phyloP scores from a whole-genome alignment of 2,329 filamentous ascomycete species.

The Knufia petricola region DNA sequence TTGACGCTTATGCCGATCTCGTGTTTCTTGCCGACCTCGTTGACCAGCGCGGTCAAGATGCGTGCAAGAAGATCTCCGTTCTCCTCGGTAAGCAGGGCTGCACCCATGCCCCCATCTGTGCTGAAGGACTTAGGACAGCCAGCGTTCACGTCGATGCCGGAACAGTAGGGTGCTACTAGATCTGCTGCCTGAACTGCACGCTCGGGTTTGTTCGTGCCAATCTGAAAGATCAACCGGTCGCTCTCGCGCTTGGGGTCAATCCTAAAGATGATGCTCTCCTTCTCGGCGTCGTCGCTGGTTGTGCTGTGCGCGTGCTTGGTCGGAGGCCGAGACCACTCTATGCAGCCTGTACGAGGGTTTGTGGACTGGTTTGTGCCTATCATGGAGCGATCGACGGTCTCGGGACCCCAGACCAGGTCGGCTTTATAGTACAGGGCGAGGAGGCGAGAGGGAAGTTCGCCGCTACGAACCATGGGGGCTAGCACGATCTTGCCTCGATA shows the following conservation, averaged over 20 bases:
- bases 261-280: slow-evolving; percentile 69
- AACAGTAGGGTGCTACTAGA: slow-evolving; percentile 76
- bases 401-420: slow-evolving; percentile 94
- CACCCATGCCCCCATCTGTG: slow-evolving; percentile 89
- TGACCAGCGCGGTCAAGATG: slow-evolving; percentile 75
- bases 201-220: slow-evolving; percentile 76
- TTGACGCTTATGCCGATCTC: slow-evolving; percentile 95
- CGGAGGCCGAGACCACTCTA: slow-evolving; percentile 74
- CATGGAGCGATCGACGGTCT: slow-evolving; percentile 85
- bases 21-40: slow-evolving; percentile 64
- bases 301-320: slow-evolving; percentile 51
- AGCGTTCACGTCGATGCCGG: slow-evolving; percentile 92
- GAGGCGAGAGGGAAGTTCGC: slow-evolving; percentile 82
- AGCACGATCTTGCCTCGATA: slow-evolving; percentile 90
- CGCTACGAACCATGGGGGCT: slow-evolving; percentile 96
- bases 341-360: slow-evolving; percentile 65
- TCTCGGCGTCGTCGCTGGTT: slow-evolving; percentile 25
- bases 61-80: slow-evolving; percentile 59
- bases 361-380: slow-evolving; percentile 73
- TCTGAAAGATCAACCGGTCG: slow-evolving; percentile 73
- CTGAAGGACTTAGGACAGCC: slow-evolving; percentile 98
- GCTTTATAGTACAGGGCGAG: slow-evolving; percentile 89
- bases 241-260: slow-evolving; percentile 70
- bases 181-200: slow-evolving; percentile 75
- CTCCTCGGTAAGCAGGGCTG: slow-evolving; percentile 74